phyloP scores from a whole-genome alignment of 2,329 filamentous ascomycete genomes.

The Xylariaceae sp. region DNA sequence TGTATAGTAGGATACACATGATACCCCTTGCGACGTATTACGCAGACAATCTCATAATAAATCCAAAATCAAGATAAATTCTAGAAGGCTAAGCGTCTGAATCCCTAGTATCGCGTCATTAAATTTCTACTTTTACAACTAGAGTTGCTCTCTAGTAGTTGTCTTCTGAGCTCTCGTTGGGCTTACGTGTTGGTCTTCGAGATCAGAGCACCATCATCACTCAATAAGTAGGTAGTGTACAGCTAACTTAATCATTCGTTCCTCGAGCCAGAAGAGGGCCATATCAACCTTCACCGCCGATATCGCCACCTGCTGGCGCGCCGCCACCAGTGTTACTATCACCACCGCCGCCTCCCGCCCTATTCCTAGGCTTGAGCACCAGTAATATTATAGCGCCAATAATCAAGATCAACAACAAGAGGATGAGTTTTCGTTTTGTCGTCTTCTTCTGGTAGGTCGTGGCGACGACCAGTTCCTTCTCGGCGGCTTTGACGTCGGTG shows the following conservation, averaged over 20 bases:
- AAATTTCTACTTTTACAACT: no score
- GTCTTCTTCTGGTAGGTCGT: constrained; percentile 84
- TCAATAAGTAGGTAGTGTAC: no score
- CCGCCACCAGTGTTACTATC: not conserved
- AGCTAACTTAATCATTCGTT: no score
- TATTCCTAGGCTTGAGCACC: constrained; percentile 70
- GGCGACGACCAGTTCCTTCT: constrained; percentile 85
- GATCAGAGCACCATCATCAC: no score
- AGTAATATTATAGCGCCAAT: constrained; percentile 83
- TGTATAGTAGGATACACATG: not conserved
- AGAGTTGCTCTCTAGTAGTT: no score
- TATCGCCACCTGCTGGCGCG: constrained; percentile 1
- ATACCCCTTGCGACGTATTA: not conserved
- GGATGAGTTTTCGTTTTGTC: constrained; percentile 87
- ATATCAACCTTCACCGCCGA: constrained; percentile 3
- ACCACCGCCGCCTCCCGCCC: constrained; percentile 13
- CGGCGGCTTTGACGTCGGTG: constrained; percentile 86
- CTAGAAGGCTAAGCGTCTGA: no score
- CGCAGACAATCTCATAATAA: no score
- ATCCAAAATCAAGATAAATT: no score
- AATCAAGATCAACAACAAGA: constrained; percentile 81
- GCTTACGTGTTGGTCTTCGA: no score
- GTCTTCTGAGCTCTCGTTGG: no score
- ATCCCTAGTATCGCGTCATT: no score
- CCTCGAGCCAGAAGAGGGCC: no score